phyloP scores from a whole-genome alignment of 176 grass and related monocot species.

The Oryza australiensis region DNA sequence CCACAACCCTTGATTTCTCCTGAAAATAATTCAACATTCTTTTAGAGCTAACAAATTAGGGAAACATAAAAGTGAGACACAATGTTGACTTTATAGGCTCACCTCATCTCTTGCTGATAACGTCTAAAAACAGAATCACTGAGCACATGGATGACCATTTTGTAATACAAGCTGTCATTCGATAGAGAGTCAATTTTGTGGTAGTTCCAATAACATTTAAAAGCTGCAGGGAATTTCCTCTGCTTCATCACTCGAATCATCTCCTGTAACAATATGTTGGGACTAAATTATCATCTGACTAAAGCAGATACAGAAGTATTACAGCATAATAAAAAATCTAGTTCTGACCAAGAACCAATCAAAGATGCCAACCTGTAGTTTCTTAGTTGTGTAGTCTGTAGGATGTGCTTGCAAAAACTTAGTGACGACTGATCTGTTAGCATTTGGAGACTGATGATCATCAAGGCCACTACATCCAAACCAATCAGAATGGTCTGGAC shows the following conservation, averaged over 20 bases:
- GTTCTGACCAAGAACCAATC: background rate
- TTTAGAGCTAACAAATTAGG: slow-evolving; percentile 28
- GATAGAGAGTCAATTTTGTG: slow-evolving; percentile 76
- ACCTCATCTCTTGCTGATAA: slow-evolving; percentile 99
- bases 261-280: slow-evolving; percentile 59
- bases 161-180: slow-evolving; percentile 75
- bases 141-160: slow-evolving; percentile 94
- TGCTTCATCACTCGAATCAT: slow-evolving; percentile 86
- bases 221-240: slow-evolving; percentile 68
- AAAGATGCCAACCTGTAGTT: slow-evolving; percentile 72
- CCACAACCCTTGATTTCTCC: slow-evolving; percentile 92
- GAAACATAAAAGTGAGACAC: slow-evolving; percentile 22
- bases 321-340: slow-evolving; percentile 2
- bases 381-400: slow-evolving; percentile 87
- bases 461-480: slow-evolving; percentile 64
- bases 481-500: slow-evolving; percentile 86
- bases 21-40: slow-evolving; percentile 31
- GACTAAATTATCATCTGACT: slow-evolving; percentile 30
- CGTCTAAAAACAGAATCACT: slow-evolving; percentile 85
- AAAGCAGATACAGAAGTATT: background rate
- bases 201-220: slow-evolving; percentile 92
- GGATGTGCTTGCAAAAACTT: slow-evolving; percentile 93
- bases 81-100: slow-evolving; percentile 32
- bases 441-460: slow-evolving; percentile 54
- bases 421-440: slow-evolving; percentile 65